These are phyloP conservation scores for Termitomyces sp. DNA, from an alignment of 768 basidiomycete species.

Conservation along the genomic window DNA sequence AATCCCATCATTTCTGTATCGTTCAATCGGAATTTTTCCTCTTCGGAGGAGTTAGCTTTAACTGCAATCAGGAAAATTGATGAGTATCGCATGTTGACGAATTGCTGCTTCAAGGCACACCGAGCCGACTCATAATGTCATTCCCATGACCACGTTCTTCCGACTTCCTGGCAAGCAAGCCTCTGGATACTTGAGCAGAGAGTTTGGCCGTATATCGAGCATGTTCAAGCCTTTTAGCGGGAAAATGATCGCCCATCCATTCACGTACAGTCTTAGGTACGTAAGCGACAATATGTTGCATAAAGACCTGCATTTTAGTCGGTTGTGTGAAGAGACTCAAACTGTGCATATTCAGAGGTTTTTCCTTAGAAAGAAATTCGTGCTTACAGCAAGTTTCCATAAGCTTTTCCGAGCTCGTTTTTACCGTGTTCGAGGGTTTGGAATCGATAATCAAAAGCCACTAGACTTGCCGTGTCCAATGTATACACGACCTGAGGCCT, in stretches of 20 bases:
- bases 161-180: conserved; percentile 31
- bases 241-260: conserved; percentile 26
- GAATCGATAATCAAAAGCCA: conserved; percentile 48
- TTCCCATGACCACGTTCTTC: conserved; percentile 28
- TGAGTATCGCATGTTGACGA: background rate
- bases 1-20: conserved; percentile 46
- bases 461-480: conserved; percentile 16
- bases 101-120: conserved; percentile 17
- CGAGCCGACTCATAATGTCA: conserved; percentile 40
- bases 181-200: conserved; percentile 27
- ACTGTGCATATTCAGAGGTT: conserved; percentile 12
- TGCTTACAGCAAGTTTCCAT: conserved; percentile 30
- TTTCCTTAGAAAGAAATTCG: background rate
- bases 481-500: background rate
- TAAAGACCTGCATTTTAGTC: conserved; percentile 25
- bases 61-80: conserved; percentile 25
- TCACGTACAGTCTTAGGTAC: conserved; percentile 27
- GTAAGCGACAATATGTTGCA: conserved; percentile 23
- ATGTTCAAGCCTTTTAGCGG: conserved; percentile 25
- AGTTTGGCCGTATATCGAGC: conserved; percentile 26
- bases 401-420: conserved; percentile 32
- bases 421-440: conserved; percentile 30
- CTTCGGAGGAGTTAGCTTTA: conserved; percentile 49
- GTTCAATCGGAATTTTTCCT: conserved; percentile 35
- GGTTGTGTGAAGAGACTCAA: conserved; percentile 27